These are phyloP conservation scores for Suillus spraguei DNA, from an alignment of 768 basidiomycete species.

Conservation along the genomic window DNA sequence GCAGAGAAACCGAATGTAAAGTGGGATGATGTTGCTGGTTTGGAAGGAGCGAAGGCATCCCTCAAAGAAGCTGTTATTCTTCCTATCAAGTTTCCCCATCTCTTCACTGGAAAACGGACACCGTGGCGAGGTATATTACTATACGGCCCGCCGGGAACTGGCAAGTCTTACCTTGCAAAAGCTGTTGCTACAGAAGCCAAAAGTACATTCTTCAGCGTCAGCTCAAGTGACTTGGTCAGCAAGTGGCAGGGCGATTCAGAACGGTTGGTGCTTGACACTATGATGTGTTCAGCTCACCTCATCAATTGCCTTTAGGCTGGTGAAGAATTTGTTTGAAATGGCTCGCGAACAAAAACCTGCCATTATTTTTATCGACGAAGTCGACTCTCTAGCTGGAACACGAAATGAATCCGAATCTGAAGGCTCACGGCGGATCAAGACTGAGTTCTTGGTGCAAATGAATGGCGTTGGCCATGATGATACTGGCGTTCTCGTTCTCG, in stretches of 20 bases:
- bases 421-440: constrained; percentile 96
- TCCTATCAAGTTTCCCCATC: constrained; percentile 99
- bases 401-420: constrained; percentile 97
- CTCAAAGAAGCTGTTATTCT: constrained; percentile 98
- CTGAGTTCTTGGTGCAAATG: constrained; percentile 98
- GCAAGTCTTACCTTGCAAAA: constrained; percentile 96
- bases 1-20: constrained; percentile 93
- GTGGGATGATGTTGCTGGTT: constrained; percentile 98
- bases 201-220: constrained; percentile 98
- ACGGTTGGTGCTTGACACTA: constrained; percentile 53
- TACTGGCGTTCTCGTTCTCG: constrained; percentile 92
- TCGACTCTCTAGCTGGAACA: constrained; percentile 94
- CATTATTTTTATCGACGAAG: constrained; percentile 99
- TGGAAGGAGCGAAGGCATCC: constrained; percentile 93
- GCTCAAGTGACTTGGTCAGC: constrained; percentile 92
- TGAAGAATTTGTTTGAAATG: constrained; percentile 95
- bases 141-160: constrained; percentile 97
- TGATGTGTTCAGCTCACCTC: not conserved
- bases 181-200: constrained; percentile 99
- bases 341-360: constrained; percentile 95
- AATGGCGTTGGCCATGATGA: constrained; percentile 98
- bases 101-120: constrained; percentile 98
- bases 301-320: constrained; percentile 56
- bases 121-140: constrained; percentile 96
- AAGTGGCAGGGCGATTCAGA: constrained; percentile 99